Base-by-base conservation (phyloP, 1,284 basidiomycete genomes). In the Kalmanozyma brasiliensis region DNA sequence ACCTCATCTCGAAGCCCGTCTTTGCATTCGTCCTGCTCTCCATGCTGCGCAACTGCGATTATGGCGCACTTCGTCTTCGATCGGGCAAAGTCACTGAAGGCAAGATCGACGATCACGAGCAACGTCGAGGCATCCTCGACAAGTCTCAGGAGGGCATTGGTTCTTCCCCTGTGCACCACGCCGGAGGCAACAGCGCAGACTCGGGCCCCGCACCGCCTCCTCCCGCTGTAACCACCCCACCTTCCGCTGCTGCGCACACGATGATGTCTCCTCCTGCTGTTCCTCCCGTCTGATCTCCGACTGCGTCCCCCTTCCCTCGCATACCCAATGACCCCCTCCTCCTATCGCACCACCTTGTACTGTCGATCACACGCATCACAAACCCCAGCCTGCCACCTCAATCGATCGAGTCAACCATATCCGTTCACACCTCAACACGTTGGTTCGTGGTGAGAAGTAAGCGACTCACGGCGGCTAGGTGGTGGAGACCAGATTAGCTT, bases 1-100 rank as follows among this genome's bases (percentile, higher is more conserved):
- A 89, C 69, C 51, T 89, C 13, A 48, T 88, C 68, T 84, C 86
- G 48, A 87, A 86, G 56, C 80, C 75, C 8, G 40, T 77, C 29
- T 79, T 77, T 49, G 60, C 70, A 2, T 53, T 79, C 23, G 38
- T 74, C 36, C 73, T 79, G 23, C 60, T 77, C 26, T 41, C 38
- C 17, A 49, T 65, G 46, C 51, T 78, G 5, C 29, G 61, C 17
- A 53, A 49, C 8, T 60, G 74, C 32, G 57, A 73, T 48, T 76
- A 72, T 33, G 47, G 44, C 22, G 35, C 43, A 10, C 58, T 78
- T 33, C 55, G 55, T 19, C 63, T 72, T 2, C 49, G 47, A 26
- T 66, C 62, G 14, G 72, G 72, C 33, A 74, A 72, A 35, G 22
- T 52, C 9, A 42, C 66, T 10, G 66, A 73, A 24, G 29, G 34